These are phyloP conservation scores for Suillus lakei DNA, from an alignment of 768 basidiomycete species.

Conservation along the genomic window DNA sequence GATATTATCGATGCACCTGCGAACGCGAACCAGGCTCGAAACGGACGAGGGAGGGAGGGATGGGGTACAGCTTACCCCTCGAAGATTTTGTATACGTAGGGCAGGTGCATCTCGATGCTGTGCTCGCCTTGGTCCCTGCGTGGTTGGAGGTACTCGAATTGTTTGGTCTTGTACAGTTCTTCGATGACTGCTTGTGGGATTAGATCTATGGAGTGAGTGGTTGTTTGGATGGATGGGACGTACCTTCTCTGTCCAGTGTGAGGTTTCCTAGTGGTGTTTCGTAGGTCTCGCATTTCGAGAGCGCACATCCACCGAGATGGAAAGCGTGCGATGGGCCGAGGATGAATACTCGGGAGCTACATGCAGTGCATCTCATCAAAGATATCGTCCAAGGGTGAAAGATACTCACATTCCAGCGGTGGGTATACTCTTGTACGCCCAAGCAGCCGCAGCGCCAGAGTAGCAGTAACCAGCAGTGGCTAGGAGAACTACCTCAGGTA, in stretches of 20 bases:
- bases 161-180: slow-evolving; percentile 64
- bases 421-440: slow-evolving; percentile 93
- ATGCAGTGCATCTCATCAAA: slow-evolving; percentile 14
- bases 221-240: slow-evolving; percentile 29
- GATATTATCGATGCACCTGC: slow-evolving; percentile 64
- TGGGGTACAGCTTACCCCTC: slow-evolving; percentile 58
- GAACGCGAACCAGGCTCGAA: background rate
- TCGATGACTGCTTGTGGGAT: slow-evolving; percentile 48
- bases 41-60: background rate
- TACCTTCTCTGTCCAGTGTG: slow-evolving; percentile 79
- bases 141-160: slow-evolving; percentile 71
- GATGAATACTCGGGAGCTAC: slow-evolving; percentile 89
- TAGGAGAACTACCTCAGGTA: slow-evolving; percentile 34
- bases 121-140: slow-evolving; percentile 91
- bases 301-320: slow-evolving; percentile 85
- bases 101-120: slow-evolving; percentile 97
- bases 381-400: slow-evolving; percentile 4
- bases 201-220: background rate
- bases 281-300: slow-evolving; percentile 79
- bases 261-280: slow-evolving; percentile 86
- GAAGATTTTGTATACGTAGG: slow-evolving; percentile 86
- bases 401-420: slow-evolving; percentile 73
- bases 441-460: slow-evolving; percentile 92
- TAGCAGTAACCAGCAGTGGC: slow-evolving; percentile 97
- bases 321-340: slow-evolving; percentile 96